Evolutionary conservation across 768 basidiomycete genomes (phyloP), one percentile per base, ranked within the genome.

Genomic region (Jaapia argillacea): DNA sequence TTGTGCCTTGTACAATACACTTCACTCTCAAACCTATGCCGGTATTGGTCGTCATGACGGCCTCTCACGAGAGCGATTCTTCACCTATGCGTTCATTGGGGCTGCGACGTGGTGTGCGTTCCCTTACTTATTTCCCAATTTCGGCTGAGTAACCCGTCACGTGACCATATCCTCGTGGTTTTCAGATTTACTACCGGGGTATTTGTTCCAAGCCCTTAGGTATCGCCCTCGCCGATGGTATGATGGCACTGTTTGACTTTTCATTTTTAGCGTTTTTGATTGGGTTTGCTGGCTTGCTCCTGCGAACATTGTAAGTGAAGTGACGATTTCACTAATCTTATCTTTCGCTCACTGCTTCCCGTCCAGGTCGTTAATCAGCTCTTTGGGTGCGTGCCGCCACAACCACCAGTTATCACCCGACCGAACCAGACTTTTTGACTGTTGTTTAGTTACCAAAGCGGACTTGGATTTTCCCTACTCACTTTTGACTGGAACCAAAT

Each of bases 1-100:
- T 0, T 83, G 81, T 51, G 78, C 80, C 2, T 53, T 85, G 3
- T 84, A 82, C 58, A 85, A 86, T 49, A 86, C 83, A 1, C 68
- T 86, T 5, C 84, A 86, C 56, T 74, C 75, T 0, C 69, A 75
- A 42, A 67, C 62, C 27, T 76, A 77, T 48, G 70, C 70, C 23
- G 77, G 78, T 1, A 68, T 74, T 42, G 76, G 76, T 1, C 54
- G 63, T 13, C 69, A 69, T 28, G 72, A 70, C 20, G 76, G 77
- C 3, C 56, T 80, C 36, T 70, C 67, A 36, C 64, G 80, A 53
- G 79, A 81, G 51, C 62, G 71, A 4, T 83, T 74, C 59, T 82
- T 81, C 55, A 43, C 62, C 24, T 71, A 70, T 42, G 74, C 71
- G 1, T 81, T 80, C 53, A 33, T 69, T 4, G 69, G 59, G 13